Base-by-base conservation (phyloP, 75 land plant species). In the Pinus albicaulis region DNA sequence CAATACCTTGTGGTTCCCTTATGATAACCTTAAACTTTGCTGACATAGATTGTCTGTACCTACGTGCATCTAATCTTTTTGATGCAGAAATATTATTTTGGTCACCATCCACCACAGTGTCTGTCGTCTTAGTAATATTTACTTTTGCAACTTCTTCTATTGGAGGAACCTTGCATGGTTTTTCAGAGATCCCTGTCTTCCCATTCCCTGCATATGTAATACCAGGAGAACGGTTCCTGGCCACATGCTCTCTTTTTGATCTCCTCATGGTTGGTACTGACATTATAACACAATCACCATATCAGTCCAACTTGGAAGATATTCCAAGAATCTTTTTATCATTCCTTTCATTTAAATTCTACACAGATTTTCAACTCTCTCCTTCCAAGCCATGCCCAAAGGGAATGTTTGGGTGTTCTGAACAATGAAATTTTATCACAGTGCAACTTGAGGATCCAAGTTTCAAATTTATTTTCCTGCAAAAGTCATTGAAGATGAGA, bases 231-330 rank as follows among this genome's bases (percentile, higher is more conserved):
- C 17, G 48, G 15, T n/a, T 68, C 52, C 71, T 68, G 52, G 71
- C 71, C 36, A 41, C 71, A 68, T 38, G 52, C 22, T 68, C 71
- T 4, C 71, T 41, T 38, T 38, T 68, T 38, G 71, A 68, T 68
- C 71, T 68, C 71, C 71, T 68, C 41, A 68, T 36, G n/a, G 36
- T 68, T 68, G 71, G 71, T 10, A 34, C 41, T n/a, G 71, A 68
- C 71, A 68, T 68, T 34, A 68, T 68, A 68, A 22, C 0, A 8
- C 24, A 68, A 68, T 19, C 8, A 38, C 52, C 71, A 41, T 10
- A 68, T 68, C 52, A 68, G 48, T 68, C 52, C 31, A 38, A 68
- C 24, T 17, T 10, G 10, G 20, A 34, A 16, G 48, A 22, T n/a
- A 20, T 41, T 68, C 71, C 52, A 68, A 4, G 8, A 68, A 1